A percentile compares a stretch with the other conserved stretches of the same genome.
phyloP scores from a whole-genome alignment of 129 eudicot genomes.

The Lactuca saligna region DNA sequence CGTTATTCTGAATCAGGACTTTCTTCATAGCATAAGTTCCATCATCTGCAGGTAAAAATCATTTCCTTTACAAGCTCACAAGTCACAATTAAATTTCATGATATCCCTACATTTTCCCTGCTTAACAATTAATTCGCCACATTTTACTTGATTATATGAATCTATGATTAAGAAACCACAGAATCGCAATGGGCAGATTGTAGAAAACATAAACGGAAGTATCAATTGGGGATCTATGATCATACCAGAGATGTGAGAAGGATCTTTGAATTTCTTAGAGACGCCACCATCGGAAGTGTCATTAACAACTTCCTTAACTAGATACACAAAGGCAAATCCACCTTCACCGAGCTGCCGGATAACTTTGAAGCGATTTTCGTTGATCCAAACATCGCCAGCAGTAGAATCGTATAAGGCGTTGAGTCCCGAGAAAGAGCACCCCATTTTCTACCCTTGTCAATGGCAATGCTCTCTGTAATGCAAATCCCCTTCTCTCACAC shows the following conservation, averaged over 20 bases:
- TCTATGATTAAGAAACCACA: background rate
- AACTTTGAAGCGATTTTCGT: slow-evolving; percentile 41
- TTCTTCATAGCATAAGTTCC: slow-evolving; percentile 99
- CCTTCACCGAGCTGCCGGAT: slow-evolving; percentile 53
- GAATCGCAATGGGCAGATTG: background rate
- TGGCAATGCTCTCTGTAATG: slow-evolving; percentile 27
- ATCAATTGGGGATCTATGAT: slow-evolving; percentile 7
- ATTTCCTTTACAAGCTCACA: slow-evolving; percentile 7
- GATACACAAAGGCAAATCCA: slow-evolving; percentile 45
- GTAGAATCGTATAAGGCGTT: slow-evolving; percentile 81
- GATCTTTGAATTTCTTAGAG: slow-evolving; percentile 64
- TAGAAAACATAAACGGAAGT: slow-evolving; percentile 1
- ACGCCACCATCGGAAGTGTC: slow-evolving; percentile 37
- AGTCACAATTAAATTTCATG: background rate
- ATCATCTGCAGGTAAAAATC: slow-evolving; percentile 58
- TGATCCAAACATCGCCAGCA: slow-evolving; percentile 92
- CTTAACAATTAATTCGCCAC: slow-evolving; percentile 8
- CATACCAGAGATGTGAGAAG: slow-evolving; percentile 81
- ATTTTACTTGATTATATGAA: slow-evolving; percentile 11
- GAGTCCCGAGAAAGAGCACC: slow-evolving; percentile 91
- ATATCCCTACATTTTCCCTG: background rate
- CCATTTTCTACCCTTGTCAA: slow-evolving; percentile 45
- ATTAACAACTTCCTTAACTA: slow-evolving; percentile 43
- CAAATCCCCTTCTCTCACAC: slow-evolving; percentile 14
- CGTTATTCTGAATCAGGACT: slow-evolving; percentile 79